Evolutionary conservation across 345 rosid genomes (phyloP).

Genomic region (Gossypium sturtianum): DNA sequence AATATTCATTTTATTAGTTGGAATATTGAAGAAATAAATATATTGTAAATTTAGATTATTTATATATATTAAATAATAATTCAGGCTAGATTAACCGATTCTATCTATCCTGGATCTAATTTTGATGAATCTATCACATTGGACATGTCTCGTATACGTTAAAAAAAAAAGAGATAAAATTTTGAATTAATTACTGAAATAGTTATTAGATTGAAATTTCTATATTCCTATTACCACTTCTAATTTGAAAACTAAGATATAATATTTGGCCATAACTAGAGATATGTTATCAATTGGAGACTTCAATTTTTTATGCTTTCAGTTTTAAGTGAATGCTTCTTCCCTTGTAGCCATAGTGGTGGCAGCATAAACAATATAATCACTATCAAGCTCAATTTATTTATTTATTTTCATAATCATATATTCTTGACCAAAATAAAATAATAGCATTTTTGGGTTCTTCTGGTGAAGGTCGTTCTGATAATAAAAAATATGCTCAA

Average conservation of each 20-base stretch:
- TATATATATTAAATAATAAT: too few species aligned
- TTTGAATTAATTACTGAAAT: not conserved
- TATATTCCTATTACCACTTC: not conserved
- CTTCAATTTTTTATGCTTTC: not conserved
- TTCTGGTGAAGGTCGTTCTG: conserved; percentile 8
- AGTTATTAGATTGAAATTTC: not conserved
- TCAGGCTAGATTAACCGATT: too few species aligned
- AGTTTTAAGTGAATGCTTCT: not conserved
- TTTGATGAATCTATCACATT: not conserved
- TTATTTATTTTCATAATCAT: not conserved
- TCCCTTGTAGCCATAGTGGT: conserved; percentile 8
- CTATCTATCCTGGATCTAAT: too few species aligned
- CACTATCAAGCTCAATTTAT: not conserved
- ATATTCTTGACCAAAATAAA: not conserved
- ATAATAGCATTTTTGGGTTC: not conserved
- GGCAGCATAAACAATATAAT: not conserved
- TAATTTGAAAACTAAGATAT: not conserved
- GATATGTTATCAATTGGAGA: not conserved
- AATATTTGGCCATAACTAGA: not conserved
- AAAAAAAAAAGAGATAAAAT: not conserved
- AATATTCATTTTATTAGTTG: too few species aligned
- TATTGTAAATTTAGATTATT: too few species aligned
- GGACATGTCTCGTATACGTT: not conserved
- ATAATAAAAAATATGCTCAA: not conserved
- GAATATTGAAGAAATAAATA: too few species aligned